A percentile compares a stretch with the other conserved stretches of the same genome.
These are phyloP conservation scores for Gnaphalium uliginosum DNA, from an alignment of 129 eudicot genomes.

Conservation along the genomic window DNA sequence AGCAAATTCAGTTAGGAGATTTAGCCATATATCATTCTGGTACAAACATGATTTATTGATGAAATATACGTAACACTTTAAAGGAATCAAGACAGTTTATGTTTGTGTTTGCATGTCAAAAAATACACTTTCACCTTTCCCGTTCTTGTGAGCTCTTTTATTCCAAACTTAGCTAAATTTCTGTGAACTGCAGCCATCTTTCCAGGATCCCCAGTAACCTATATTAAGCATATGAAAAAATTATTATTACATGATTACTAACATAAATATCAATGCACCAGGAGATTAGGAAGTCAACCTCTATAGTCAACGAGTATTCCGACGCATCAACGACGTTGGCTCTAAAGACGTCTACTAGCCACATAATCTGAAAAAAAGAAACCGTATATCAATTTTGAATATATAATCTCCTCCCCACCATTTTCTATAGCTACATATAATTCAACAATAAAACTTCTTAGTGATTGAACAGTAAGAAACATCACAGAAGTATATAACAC, in stretches of 20 bases:
- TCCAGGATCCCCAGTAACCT: conserved; percentile 99
- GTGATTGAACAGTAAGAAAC: conserved; percentile 9
- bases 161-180: conserved; percentile 79
- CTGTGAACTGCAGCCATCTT: conserved; percentile 82
- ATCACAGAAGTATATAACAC: conserved; percentile 17
- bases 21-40: conserved; percentile 7
- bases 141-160: conserved; percentile 84
- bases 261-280: conserved; percentile 9
- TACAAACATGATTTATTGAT: background rate
- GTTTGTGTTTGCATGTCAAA: background rate
- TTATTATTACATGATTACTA: background rate
- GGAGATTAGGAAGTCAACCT: conserved; percentile 50
- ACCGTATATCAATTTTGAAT: conserved; percentile 6
- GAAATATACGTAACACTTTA: background rate
- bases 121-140: conserved; percentile 63
- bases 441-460: background rate
- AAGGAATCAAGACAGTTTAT: background rate
- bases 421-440: background rate
- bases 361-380: conserved; percentile 67
- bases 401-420: background rate
- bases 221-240: conserved; percentile 21
- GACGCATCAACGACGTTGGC: conserved; percentile 78
- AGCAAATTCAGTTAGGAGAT: conserved; percentile 23
- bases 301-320: conserved; percentile 67
- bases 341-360: conserved; percentile 85